Evolutionary conservation across 495 filamentous ascomycete genomes (phyloP).

Genomic region (Daldinia bambusicola): DNA sequence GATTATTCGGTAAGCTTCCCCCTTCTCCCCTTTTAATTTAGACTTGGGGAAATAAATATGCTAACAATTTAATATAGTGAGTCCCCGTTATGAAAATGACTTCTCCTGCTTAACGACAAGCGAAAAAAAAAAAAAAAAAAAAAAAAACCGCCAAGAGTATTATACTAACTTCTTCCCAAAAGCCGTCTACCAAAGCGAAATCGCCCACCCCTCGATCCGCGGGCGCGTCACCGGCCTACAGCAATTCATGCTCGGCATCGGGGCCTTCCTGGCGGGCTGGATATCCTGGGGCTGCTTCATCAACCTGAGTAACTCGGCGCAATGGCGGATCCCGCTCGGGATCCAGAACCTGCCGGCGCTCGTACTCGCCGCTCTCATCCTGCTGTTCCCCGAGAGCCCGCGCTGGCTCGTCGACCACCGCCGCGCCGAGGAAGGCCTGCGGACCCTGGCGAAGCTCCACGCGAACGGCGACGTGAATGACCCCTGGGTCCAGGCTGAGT

Average conservation of each 20-base stretch:
- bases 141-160: conserved; percentile 46
- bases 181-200: conserved; percentile 62
- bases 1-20: conserved; percentile 55
- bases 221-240: conserved; percentile 66
- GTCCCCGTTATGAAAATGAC: background rate
- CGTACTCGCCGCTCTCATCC: conserved; percentile 64
- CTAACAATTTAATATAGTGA: conserved; percentile 30
- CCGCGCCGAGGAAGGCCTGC: conserved; percentile 62
- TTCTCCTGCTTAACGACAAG: background rate
- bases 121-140: too few relatives aligned
- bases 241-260: conserved; percentile 71
- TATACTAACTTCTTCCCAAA: conserved; percentile 54
- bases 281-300: conserved; percentile 55
- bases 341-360: conserved; percentile 69
- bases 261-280: conserved; percentile 59
- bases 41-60: background rate
- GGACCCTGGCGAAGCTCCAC: conserved; percentile 68
- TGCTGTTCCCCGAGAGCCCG: conserved; percentile 68
- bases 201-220: conserved; percentile 61
- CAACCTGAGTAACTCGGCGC: conserved; percentile 48
- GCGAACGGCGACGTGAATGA: conserved; percentile 66
- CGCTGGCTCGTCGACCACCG: conserved; percentile 70
- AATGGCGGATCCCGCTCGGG: conserved; percentile 67
- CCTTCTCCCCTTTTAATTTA: background rate
- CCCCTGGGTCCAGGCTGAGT: conserved; percentile 71